A percentile compares a stretch with the other conserved stretches of the same genome.
Conservation (phyloP, 169 alveolate species). For the Cryptosporidium sp. region DNA sequence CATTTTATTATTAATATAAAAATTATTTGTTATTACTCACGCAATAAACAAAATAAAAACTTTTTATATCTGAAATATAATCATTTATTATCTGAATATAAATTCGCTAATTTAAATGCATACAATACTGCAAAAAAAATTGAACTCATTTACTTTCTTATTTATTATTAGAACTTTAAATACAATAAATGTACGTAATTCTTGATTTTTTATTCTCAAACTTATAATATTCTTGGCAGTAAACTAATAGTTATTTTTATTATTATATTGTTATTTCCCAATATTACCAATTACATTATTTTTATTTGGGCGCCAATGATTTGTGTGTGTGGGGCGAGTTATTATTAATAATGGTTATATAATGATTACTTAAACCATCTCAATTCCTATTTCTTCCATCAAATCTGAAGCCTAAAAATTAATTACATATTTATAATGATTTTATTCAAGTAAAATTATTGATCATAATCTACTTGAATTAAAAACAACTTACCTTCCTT, state of each 20-base stretch:
- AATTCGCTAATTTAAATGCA: no score
- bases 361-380: conserved; percentile 1
- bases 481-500: conserved; percentile 31
- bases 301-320: background rate
- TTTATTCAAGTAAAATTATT: background rate
- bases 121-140: no score
- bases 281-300: background rate
- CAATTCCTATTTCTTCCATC: conserved; percentile 69
- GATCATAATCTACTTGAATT: background rate
- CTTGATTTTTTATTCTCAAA: no score
- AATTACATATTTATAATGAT: background rate
- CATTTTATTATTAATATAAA: background rate
- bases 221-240: background rate
- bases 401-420: conserved; percentile 22
- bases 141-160: background rate
- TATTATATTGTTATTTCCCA: no score
- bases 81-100: background rate
- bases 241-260: no score
- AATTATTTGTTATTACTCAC: background rate
- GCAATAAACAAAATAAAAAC: background rate
- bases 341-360: background rate
- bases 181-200: no score
- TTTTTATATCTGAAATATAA: no score
- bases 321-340: background rate
- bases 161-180: no score